Evolutionary conservation across 192 early-diverging fungal species (phyloP), one percentile per base, ranked within the genome.

Genomic region (Anaeromyces robustus): DNA sequence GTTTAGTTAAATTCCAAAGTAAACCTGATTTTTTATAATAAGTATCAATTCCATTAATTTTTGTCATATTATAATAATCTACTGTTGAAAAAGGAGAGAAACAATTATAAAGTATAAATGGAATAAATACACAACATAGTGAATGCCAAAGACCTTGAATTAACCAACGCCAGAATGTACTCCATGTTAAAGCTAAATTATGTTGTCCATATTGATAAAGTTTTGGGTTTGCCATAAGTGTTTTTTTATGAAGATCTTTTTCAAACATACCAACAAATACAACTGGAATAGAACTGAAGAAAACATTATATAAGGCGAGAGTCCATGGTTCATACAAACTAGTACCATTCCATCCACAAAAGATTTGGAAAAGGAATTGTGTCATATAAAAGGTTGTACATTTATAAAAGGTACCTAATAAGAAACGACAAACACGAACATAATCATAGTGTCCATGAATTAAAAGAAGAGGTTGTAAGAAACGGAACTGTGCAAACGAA

Each of bases 381-480:
- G 92, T 91, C 9, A 89, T 68, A 79, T 94, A 95, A 80, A 94
- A 95, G 13, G 89, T 89, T 84, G 94, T 92, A 81, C 93, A 92
- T 86, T 96, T 96, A 89, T 95, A 95, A 83, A 96, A 94, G 28
- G 94, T 94, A n/a, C 93, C 94, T 85, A 95, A 85, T 28, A 91
- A 89, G 84, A 94, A 94, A 83, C 90, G 91, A 80, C 92, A 90
- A n/a, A 93, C 88, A 43, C 94, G 91, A 29, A 93, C 86, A 81
- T 97, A 97, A 77, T 93, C 92, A 92, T 94, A 97, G 79, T 92
- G 90, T 29, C 95, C 95, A 81, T 97, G 95, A 30, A 97, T 93
- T 84, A 96, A 87, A 29, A 97, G 84, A 26, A 97, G 86, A 43
- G 89, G 87, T 79, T 92, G 90, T 77, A 97, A 84, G 85, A 93